Conservation (phyloP, 495 filamentous ascomycete species). For the Penicillium canariense region DNA sequence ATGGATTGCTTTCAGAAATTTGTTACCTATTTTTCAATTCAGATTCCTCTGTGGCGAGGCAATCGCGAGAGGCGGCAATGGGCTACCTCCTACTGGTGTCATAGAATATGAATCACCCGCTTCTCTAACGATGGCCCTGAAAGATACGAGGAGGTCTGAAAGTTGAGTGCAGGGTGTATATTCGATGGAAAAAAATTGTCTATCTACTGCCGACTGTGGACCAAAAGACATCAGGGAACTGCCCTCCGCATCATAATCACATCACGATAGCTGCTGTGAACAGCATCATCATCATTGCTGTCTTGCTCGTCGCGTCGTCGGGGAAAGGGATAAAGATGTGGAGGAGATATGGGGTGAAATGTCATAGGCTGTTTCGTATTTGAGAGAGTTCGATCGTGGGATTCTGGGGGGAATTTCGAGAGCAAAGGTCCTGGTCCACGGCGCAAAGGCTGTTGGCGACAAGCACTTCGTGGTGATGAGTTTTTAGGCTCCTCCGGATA, state of each 20-base stretch:
- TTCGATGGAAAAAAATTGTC: constrained; percentile 33
- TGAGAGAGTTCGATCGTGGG: constrained; percentile 7
- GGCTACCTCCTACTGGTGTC: not conserved
- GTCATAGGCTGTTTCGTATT: constrained; percentile 8
- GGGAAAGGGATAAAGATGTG: constrained; percentile 13
- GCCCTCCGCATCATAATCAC: constrained; percentile 29
- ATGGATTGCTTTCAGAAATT: not conserved
- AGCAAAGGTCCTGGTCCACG: constrained; percentile 18
- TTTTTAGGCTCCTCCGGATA: not conserved
- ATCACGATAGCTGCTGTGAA: constrained; percentile 28
- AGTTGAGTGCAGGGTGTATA: constrained; percentile 36
- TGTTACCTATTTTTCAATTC: not conserved
- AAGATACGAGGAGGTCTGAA: not conserved
- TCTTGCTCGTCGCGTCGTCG: constrained; percentile 27
- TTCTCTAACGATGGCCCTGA: not conserved
- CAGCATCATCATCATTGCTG: constrained; percentile 35
- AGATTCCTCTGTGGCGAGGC: not conserved
- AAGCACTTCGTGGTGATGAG: constrained; percentile 11
- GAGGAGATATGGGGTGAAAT: constrained; percentile 13
- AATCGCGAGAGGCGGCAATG: not conserved
- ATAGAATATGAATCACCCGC: not conserved
- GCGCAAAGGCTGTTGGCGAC: constrained; percentile 7
- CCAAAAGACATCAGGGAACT: constrained; percentile 24
- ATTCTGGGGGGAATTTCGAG: constrained; percentile 19
- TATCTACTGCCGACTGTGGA: constrained; percentile 42